Percentiles rank a stretch among this genome's conserved stretches.
These are phyloP conservation scores for Plasmodium gonderi DNA, from an alignment of 169 alveolate species.

Conservation along the genomic window DNA sequence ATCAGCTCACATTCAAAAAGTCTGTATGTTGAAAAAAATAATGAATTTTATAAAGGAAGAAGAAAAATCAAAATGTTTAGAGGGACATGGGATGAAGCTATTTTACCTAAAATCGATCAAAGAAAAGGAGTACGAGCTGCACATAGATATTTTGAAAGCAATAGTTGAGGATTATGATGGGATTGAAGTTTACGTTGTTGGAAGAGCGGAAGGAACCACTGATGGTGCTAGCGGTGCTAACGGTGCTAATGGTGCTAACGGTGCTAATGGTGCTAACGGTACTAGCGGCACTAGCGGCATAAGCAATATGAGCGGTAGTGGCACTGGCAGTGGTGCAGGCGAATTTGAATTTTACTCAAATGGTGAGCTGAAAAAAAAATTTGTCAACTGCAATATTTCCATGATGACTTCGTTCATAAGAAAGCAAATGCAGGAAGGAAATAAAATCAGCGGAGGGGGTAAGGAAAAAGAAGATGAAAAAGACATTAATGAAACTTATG, in stretches of 20 bases:
- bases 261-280: no score
- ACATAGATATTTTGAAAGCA: constrained; percentile 39
- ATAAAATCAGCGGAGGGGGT: not conserved
- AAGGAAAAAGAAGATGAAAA: not conserved
- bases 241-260: no score
- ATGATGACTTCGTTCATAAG: constrained; percentile 24
- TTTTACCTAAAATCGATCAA: constrained; percentile 33
- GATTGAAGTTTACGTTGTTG: constrained; percentile 28
- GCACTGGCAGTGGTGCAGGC: not conserved
- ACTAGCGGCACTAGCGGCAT: no score
- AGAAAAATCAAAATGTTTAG: constrained; percentile 14
- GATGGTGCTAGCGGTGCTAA: not conserved
- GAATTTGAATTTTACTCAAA: constrained; percentile 19
- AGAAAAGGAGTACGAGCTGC: constrained; percentile 28
- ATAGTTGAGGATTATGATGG: constrained; percentile 33
- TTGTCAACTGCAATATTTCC: constrained; percentile 10
- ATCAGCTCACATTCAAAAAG: no score
- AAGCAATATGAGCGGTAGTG: no score
- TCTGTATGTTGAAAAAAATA: no score
- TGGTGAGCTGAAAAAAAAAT: constrained; percentile 18
- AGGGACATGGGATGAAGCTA: constrained; percentile 29
- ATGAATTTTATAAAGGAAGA: constrained; percentile 42
- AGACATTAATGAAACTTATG: not conserved
- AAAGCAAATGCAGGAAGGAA: not conserved
- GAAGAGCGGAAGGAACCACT: not conserved